Percentiles rank a stretch among this genome's conserved stretches.
phyloP scores from a whole-genome alignment of 2,329 filamentous ascomycete genomes.

The Epichloe aotearoae region DNA sequence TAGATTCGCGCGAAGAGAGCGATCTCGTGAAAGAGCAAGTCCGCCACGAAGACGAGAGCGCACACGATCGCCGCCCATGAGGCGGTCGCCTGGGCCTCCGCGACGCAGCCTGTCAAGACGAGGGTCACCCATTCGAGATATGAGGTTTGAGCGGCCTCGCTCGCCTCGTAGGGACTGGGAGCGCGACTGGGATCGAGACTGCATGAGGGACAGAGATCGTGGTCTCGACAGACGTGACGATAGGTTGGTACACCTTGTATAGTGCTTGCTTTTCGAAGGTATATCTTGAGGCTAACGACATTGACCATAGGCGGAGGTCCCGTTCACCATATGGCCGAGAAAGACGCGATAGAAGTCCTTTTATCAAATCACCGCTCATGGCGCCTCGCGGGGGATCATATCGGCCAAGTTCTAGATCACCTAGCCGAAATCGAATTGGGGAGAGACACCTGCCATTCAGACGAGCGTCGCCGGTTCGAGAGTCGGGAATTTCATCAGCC shows the following conservation, averaged over 20 bases:
- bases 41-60: constrained; percentile 24
- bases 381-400: constrained; percentile 31
- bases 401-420: constrained; percentile 39
- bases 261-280: not conserved
- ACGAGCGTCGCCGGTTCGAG: constrained; percentile 34
- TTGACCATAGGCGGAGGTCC: constrained; percentile 33
- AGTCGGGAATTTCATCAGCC: constrained; percentile 35
- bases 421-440: constrained; percentile 28
- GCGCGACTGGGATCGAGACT: constrained; percentile 18
- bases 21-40: constrained; percentile 27
- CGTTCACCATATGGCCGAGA: constrained; percentile 40
- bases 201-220: constrained; percentile 17
- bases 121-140: constrained; percentile 22
- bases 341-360: constrained; percentile 23
- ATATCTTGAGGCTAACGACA: constrained; percentile 9
- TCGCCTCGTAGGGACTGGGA: constrained; percentile 25
- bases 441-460: constrained; percentile 30
- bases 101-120: constrained; percentile 25
- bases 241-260: constrained; percentile 13
- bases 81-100: constrained; percentile 22
- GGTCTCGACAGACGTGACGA: constrained; percentile 30
- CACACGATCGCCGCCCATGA: constrained; percentile 20
- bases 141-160: constrained; percentile 25
- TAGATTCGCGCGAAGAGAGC: constrained; percentile 26
- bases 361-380: constrained; percentile 15